Evolutionary conservation across 1,284 basidiomycete species (phyloP).

Genomic region (Apiotrichum brassicae): DNA sequence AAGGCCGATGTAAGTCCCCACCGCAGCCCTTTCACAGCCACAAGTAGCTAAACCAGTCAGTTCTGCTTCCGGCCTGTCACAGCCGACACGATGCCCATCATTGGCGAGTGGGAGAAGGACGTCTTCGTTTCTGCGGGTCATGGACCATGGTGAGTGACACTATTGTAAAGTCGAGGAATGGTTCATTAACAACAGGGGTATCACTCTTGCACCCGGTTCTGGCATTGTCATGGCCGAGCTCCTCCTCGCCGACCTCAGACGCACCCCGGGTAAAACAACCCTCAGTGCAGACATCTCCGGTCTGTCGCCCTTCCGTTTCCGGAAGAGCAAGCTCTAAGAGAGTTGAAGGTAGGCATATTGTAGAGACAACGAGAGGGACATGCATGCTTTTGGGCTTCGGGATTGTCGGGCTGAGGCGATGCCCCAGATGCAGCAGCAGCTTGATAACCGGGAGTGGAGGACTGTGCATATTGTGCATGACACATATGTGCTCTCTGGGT

Average conservation of each 20-base stretch:
- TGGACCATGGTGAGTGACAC: constrained; percentile 11
- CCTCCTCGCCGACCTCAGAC: constrained; percentile 1
- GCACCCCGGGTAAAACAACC: neutral
- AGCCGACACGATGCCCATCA: constrained; percentile 10
- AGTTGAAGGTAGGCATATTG: no score
- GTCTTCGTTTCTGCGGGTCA: constrained; percentile 9
- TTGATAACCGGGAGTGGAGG: no score
- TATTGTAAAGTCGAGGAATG: no score
- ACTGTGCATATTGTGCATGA: no score
- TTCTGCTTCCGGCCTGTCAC: constrained; percentile 15
- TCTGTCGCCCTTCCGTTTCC: constrained; percentile 11
- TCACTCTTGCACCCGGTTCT: constrained; percentile 11
- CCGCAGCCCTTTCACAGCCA: no score
- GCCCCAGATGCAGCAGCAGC: no score
- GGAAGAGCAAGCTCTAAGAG: no score
- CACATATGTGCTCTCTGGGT: no score
- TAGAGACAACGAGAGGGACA: neutral
- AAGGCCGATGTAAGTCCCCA: constrained; percentile 9
- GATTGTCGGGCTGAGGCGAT: neutral
- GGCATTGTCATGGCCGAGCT: constrained; percentile 11
- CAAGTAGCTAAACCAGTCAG: no score
- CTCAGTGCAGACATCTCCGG: constrained; percentile 9
- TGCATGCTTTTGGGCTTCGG: neutral
- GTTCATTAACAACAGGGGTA: constrained; percentile 12
- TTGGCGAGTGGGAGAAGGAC: constrained; percentile 9